A percentile compares a stretch with the other conserved stretches of the same genome.
Conservation (phyloP, 2,329 filamentous ascomycete species). For the Leptographium procerum region DNA sequence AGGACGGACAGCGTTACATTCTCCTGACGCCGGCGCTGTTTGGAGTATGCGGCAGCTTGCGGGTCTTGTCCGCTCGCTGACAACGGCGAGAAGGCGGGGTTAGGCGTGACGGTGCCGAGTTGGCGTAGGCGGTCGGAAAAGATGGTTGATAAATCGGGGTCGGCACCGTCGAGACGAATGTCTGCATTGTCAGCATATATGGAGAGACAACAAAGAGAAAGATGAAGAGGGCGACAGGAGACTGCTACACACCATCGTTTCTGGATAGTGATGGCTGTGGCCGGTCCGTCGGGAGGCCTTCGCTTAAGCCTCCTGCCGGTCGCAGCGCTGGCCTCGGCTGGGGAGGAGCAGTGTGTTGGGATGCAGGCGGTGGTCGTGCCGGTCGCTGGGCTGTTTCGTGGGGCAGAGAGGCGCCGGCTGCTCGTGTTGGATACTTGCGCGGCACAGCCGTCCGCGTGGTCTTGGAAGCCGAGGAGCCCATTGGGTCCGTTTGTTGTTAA, state of each 20-base stretch:
- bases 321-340: not conserved
- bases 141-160: conserved; percentile 29
- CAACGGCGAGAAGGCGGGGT: conserved; percentile 40
- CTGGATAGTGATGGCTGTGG: conserved; percentile 6
- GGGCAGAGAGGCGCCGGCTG: not conserved
- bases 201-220: not conserved
- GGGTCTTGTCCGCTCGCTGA: conserved; percentile 26
- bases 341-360: not conserved
- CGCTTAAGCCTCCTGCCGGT: not conserved
- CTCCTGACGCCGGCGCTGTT: conserved; percentile 18
- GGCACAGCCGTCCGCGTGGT: conserved; percentile 23
- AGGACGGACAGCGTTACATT: conserved; percentile 39
- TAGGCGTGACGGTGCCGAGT: conserved; percentile 44
- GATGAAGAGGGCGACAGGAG: not conserved
- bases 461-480: conserved; percentile 38
- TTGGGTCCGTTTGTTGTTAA: conserved; percentile 10
- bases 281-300: not conserved
- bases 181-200: conserved; percentile 18
- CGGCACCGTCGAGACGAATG: conserved; percentile 26
- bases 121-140: conserved; percentile 40
- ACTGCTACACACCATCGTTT: conserved; percentile 3
- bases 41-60: not conserved
- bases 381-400: conserved; percentile 4
- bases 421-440: not conserved
- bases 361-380: not conserved